Evolutionary conservation across 345 rosid species (phyloP).

Genomic region (Aegle marmelos): DNA sequence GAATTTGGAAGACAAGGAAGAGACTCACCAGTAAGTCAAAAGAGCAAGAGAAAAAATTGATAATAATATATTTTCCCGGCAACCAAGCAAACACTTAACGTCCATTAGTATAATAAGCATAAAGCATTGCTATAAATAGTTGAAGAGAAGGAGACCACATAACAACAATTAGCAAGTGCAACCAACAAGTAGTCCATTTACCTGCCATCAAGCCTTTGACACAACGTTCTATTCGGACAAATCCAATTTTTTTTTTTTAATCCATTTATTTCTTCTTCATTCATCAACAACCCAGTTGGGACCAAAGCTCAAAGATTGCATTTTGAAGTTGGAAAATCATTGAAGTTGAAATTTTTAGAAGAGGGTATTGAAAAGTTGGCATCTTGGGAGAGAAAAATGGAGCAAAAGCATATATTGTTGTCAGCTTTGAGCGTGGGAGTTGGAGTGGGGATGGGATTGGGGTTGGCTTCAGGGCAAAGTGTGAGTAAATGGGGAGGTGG

Average conservation of each 20-base stretch:
- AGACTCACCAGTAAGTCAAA: slow-evolving; percentile 15
- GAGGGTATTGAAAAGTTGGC: background rate
- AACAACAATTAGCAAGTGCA: slow-evolving; percentile 8
- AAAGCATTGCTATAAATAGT: slow-evolving; percentile 36
- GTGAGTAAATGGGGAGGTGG: slow-evolving; percentile 51
- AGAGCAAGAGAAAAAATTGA: background rate
- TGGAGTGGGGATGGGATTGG: slow-evolving; percentile 86
- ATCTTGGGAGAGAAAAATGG: slow-evolving; percentile 41
- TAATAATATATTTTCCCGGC: slow-evolving; percentile 8
- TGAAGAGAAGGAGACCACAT: slow-evolving; percentile 26
- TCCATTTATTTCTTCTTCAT: too few species aligned
- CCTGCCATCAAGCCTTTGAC: slow-evolving; percentile 21
- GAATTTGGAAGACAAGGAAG: background rate
- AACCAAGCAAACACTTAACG: slow-evolving; percentile 11
- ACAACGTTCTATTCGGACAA: slow-evolving; percentile 19
- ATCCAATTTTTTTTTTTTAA: background rate
- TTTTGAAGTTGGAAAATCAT: background rate
- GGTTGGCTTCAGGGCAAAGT: slow-evolving; percentile 77
- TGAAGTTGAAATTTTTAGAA: background rate
- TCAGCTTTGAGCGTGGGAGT: slow-evolving; percentile 86
- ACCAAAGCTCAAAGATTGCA: slow-evolving; percentile 2
- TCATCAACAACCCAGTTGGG: background rate
- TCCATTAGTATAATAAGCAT: slow-evolving; percentile 15
- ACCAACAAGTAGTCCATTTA: background rate
- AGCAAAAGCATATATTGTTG: slow-evolving; percentile 63